Conservation (phyloP, 495 filamentous ascomycete genomes). For the Aspergillus kassunensis region DNA sequence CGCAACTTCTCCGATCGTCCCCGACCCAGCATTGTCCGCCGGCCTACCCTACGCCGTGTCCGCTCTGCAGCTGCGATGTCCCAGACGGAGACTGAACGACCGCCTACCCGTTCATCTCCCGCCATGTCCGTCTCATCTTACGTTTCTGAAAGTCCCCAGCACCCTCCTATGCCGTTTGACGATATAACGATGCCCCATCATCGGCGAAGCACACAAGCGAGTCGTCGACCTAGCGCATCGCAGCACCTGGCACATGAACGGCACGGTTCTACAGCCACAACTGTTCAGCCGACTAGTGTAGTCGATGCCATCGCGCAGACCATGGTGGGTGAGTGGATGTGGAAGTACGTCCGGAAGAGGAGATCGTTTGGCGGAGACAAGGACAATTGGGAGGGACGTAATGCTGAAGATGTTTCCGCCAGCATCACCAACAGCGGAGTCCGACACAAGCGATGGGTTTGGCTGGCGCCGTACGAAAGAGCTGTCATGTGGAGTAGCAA, state of each 20-base stretch:
- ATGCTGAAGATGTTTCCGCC: slow-evolving; percentile 48
- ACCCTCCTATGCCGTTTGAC: slow-evolving; percentile 71
- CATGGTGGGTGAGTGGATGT: slow-evolving; percentile 99
- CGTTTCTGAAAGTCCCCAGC: slow-evolving; percentile 62
- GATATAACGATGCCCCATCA: slow-evolving; percentile 58
- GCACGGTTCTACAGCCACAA: slow-evolving; percentile 54
- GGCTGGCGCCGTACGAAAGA: slow-evolving; percentile 93
- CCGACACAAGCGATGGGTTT: slow-evolving; percentile 97
- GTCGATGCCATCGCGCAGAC: slow-evolving; percentile 98
- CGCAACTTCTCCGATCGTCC: slow-evolving; percentile 41
- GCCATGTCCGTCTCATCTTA: slow-evolving; percentile 62
- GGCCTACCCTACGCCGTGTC: slow-evolving; percentile 66
- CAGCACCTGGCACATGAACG: slow-evolving; percentile 28
- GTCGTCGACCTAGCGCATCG: slow-evolving; percentile 21
- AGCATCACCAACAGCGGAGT: slow-evolving; percentile 54
- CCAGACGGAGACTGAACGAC: slow-evolving; percentile 41
- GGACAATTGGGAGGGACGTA: slow-evolving; percentile 53
- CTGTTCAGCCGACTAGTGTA: slow-evolving; percentile 69
- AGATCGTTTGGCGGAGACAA: slow-evolving; percentile 72
- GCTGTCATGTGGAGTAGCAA: slow-evolving; percentile 98
- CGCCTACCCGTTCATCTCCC: slow-evolving; percentile 60
- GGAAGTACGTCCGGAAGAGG: slow-evolving; percentile 89
- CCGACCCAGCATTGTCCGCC: slow-evolving; percentile 30
- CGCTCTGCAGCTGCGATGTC: slow-evolving; percentile 74
- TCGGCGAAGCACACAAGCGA: slow-evolving; percentile 18